phyloP scores from a whole-genome alignment of 2,329 filamentous ascomycete genomes.

The Lecanicillium sp. region DNA sequence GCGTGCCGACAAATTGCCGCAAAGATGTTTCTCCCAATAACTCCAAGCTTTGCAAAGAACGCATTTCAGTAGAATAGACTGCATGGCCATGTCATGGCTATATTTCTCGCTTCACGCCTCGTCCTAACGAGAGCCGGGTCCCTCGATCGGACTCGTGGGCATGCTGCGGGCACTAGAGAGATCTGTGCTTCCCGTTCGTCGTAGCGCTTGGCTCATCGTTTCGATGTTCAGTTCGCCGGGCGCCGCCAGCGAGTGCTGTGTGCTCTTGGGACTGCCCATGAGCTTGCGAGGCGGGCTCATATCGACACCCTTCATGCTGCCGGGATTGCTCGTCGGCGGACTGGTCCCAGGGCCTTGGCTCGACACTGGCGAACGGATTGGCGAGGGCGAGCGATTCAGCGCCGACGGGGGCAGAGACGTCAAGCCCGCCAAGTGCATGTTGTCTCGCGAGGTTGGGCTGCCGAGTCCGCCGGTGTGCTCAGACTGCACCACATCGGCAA shows the following conservation, averaged over 20 bases:
- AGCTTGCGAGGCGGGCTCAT: conserved; percentile 56
- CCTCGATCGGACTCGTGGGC: conserved; percentile 52
- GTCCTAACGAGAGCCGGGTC: conserved; percentile 24
- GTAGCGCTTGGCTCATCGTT: conserved; percentile 86
- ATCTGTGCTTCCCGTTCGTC: conserved; percentile 80
- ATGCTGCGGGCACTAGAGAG: conserved; percentile 52
- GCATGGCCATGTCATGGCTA: background rate
- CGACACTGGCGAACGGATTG: conserved; percentile 71
- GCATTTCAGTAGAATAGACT: background rate
- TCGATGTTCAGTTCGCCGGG: conserved; percentile 74
- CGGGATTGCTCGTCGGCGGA: conserved; percentile 69
- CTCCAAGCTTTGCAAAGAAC: conserved; percentile 8
- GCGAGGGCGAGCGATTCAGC: conserved; percentile 68
- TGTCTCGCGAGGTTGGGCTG: conserved; percentile 55
- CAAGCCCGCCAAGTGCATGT: conserved; percentile 61
- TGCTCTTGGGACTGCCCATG: conserved; percentile 58
- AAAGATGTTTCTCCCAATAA: background rate
- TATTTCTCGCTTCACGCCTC: background rate
- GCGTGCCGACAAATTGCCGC: background rate
- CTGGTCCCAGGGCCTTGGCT: conserved; percentile 63
- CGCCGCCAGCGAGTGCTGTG: conserved; percentile 40
- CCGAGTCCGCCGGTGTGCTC: conserved; percentile 60
- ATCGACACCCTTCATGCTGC: conserved; percentile 69
- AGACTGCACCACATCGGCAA: conserved; percentile 87
- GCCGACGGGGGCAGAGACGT: conserved; percentile 50